phyloP scores from a whole-genome alignment of 148 eudicot species.

The Euryodendron excelsum region DNA sequence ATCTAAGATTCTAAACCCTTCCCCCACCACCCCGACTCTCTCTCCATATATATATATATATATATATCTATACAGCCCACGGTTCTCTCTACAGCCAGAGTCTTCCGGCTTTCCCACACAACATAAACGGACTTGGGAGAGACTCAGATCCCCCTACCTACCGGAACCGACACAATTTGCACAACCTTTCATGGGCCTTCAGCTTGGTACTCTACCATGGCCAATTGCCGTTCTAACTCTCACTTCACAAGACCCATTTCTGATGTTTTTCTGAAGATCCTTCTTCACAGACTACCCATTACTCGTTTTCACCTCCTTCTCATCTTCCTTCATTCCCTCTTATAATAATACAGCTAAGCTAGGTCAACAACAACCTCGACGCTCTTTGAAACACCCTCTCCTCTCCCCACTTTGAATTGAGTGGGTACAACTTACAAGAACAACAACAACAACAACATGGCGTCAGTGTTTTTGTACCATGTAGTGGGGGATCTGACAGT shows the following conservation, averaged over 20 bases:
- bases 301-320: slow-evolving; percentile 63
- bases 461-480: slow-evolving; percentile 85
- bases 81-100: no score
- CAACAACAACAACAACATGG: slow-evolving; percentile 49
- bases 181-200: no score
- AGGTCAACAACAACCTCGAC: neutral
- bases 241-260: neutral
- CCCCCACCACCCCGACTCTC: no score
- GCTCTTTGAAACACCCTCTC: neutral
- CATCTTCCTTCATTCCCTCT: slow-evolving; percentile 72
- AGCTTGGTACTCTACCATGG: slow-evolving; percentile 36
- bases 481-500: slow-evolving; percentile 98
- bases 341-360: slow-evolving; percentile 52
- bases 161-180: no score
- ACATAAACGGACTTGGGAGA: no score
- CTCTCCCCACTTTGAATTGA: neutral
- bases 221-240: slow-evolving; percentile 28
- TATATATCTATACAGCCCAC: no score
- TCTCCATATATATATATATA: no score
- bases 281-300: slow-evolving; percentile 39
- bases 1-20: no score
- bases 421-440: neutral
- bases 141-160: no score
- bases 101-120: no score
- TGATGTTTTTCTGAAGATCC: neutral